phyloP scores from a whole-genome alignment of 495 filamentous ascomycete genomes.

The Xylaria castorea region DNA sequence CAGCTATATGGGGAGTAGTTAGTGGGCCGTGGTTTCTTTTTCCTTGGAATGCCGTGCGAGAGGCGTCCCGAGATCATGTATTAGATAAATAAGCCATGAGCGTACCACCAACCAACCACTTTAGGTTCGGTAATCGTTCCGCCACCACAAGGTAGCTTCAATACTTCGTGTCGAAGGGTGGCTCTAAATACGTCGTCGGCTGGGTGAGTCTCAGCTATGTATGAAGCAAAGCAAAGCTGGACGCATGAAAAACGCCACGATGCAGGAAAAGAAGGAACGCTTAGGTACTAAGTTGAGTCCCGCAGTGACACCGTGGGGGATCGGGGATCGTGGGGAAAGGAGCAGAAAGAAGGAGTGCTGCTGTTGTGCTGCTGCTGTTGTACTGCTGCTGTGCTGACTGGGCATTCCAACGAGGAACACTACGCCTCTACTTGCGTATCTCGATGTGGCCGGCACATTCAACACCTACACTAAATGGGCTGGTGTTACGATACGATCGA shows the following conservation, averaged over 20 bases:
- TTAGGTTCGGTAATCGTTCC: background rate
- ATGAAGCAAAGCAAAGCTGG: conserved; percentile 3
- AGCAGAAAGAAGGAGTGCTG: conserved; percentile 1
- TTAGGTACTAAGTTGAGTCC: background rate
- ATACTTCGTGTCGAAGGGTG: conserved; percentile 5
- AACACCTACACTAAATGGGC: background rate
- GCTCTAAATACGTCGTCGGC: background rate
- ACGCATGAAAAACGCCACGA: conserved; percentile 21
- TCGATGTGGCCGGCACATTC: background rate
- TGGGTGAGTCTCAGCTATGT: conserved; percentile 23
- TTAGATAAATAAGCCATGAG: conserved; percentile 1
- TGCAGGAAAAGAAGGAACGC: conserved; percentile 2
- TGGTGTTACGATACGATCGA: conserved; percentile 6
- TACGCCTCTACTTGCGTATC: background rate
- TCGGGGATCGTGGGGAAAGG: conserved; percentile 18
- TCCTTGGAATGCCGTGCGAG: conserved; percentile 11
- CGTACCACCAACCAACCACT: conserved; percentile 12
- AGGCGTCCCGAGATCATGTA: conserved; percentile 16
- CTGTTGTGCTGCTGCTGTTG: too few relatives aligned
- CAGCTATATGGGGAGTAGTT: background rate
- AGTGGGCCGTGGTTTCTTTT: conserved; percentile 19
- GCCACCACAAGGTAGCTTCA: background rate
- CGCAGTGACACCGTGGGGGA: conserved; percentile 13
- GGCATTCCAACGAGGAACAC: conserved; percentile 19
- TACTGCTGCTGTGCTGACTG: background rate